Conservation (phyloP, 2,329 filamentous ascomycete genomes). For the Penicillium sp. region DNA sequence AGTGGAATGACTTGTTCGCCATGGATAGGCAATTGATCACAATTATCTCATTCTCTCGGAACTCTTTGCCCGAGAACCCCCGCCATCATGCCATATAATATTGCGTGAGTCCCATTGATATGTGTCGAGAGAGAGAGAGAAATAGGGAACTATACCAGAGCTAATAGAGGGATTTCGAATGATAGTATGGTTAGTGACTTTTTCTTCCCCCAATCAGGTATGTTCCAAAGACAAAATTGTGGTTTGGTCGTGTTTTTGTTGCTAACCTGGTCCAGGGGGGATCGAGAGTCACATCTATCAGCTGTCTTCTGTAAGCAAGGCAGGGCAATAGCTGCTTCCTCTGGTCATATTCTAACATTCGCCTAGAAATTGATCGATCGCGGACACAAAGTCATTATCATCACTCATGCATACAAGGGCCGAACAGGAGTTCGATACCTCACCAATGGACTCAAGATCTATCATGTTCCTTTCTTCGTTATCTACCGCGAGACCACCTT, state of each 20-base stretch:
- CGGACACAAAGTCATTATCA: slow-evolving; percentile 96
- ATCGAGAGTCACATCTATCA: slow-evolving; percentile 99
- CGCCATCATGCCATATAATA: slow-evolving; percentile 65
- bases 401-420: slow-evolving; percentile 91
- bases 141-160: not conserved
- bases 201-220: slow-evolving; percentile 93
- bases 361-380: slow-evolving; percentile 85
- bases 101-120: slow-evolving; percentile 54
- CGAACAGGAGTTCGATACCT: slow-evolving; percentile 91
- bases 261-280: slow-evolving; percentile 57
- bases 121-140: not conserved
- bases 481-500: slow-evolving; percentile 93
- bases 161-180: not conserved
- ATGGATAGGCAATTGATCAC: slow-evolving; percentile 22
- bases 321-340: not conserved
- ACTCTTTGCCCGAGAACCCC: slow-evolving; percentile 18
- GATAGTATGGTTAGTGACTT: slow-evolving; percentile 93
- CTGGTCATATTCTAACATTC: not conserved
- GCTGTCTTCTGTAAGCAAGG: slow-evolving; percentile 65
- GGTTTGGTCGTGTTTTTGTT: not conserved
- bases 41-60: slow-evolving; percentile 3
- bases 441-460: slow-evolving; percentile 97
- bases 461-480: slow-evolving; percentile 93
- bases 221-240: slow-evolving; percentile 7
- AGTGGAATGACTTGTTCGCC: slow-evolving; percentile 7